Evolutionary conservation across 495 filamentous ascomycete species (phyloP).

Genomic region (Penicillium paxilli): DNA sequence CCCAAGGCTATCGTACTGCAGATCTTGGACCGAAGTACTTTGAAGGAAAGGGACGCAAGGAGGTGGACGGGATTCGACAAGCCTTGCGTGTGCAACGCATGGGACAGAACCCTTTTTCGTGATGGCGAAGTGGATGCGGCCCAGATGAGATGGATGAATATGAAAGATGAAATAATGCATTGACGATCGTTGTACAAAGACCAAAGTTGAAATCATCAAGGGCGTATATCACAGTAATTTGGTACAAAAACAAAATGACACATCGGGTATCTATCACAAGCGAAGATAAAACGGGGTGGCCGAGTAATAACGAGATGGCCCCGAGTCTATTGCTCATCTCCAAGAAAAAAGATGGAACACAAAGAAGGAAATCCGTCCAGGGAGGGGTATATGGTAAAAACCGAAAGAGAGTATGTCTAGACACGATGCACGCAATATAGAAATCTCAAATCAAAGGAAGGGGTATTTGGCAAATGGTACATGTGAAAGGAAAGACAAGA

Average conservation of each 20-base stretch:
- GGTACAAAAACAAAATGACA: slow-evolving; percentile 5
- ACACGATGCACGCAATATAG: slow-evolving; percentile 1
- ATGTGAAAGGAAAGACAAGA: slow-evolving; percentile 3
- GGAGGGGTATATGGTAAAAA: slow-evolving; percentile 8
- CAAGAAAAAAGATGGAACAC: neutral
- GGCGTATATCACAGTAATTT: neutral
- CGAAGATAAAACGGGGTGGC: slow-evolving; percentile 11
- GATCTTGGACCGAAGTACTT: slow-evolving; percentile 60
- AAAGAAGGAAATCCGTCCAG: slow-evolving; percentile 8
- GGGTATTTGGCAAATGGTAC: slow-evolving; percentile 25
- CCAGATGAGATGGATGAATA: neutral
- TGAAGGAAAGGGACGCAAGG: slow-evolving; percentile 54
- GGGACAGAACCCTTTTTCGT: slow-evolving; percentile 51
- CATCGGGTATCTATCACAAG: slow-evolving; percentile 33
- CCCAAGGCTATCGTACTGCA: slow-evolving; percentile 55
- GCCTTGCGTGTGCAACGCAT: slow-evolving; percentile 28
- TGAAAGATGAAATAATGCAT: neutral
- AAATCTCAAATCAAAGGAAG: slow-evolving; percentile 12
- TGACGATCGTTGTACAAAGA: neutral
- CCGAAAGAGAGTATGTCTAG: slow-evolving; percentile 6
- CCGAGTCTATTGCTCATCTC: slow-evolving; percentile 6
- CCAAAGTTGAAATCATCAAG: neutral
- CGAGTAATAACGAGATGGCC: slow-evolving; percentile 3
- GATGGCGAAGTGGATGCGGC: neutral
- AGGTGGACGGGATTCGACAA: slow-evolving; percentile 41